Conservation (phyloP, 192 early-diverging fungal genomes). For the Phycomyces nitens region DNA sequence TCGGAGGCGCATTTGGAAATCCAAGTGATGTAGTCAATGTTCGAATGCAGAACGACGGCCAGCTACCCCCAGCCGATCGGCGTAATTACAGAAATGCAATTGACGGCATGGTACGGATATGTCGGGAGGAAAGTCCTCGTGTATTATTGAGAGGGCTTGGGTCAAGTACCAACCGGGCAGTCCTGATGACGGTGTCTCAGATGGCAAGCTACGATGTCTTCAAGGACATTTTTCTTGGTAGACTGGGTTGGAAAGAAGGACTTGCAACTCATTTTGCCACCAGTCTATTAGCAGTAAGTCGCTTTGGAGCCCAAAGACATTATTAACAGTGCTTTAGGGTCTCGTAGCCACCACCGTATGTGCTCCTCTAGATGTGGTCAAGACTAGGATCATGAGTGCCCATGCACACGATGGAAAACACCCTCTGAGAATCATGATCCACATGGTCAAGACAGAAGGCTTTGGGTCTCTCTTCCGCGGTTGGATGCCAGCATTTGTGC, state of each 20-base stretch:
- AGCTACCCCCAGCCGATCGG: conserved; percentile 56
- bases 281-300: conserved; percentile 65
- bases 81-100: conserved; percentile 77
- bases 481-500: conserved; percentile 79
- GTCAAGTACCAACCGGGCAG: conserved; percentile 85
- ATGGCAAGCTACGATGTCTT: conserved; percentile 74
- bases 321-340: conserved; percentile 40
- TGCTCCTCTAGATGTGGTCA: conserved; percentile 77
- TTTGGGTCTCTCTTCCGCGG: conserved; percentile 74
- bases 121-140: conserved; percentile 65
- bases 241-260: conserved; percentile 59
- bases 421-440: conserved; percentile 26
- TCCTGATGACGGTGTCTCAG: conserved; percentile 76
- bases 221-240: conserved; percentile 63
- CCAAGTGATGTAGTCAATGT: conserved; percentile 79
- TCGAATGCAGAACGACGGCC: conserved; percentile 77
- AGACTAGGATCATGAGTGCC: conserved; percentile 82
- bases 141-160: conserved; percentile 89
- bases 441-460: conserved; percentile 71
- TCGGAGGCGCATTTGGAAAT: conserved; percentile 71
- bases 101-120: conserved; percentile 70
- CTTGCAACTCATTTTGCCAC: conserved; percentile 65
- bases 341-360: conserved; percentile 72
- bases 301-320: conserved; percentile 4
- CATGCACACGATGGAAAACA: conserved; percentile 23